Evolutionary conservation across 164 flowering plant genomes (phyloP), one percentile per base, ranked within the genome.

Genomic region (Aristolochia contorta): DNA sequence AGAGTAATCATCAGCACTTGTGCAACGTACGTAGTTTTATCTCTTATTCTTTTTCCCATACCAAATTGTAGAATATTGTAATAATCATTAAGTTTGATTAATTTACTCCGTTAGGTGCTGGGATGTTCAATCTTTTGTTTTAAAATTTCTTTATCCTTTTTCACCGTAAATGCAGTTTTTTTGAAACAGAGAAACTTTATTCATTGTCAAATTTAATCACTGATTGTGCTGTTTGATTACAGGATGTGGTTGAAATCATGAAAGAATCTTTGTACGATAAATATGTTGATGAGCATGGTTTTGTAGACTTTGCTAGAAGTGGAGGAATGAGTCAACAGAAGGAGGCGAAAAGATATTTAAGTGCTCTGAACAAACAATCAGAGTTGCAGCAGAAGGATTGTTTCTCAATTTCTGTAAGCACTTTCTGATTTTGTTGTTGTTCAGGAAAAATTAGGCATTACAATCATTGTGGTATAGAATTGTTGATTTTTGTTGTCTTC

Each of bases 171-270:
- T 37, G 43, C 12, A 37, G 7, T 37, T 10, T 37, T 37, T 37
- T 37, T 4, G 7, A 37, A 37, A 4, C 0, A 10, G 7, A 3
- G 43, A 10, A 37, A 37, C 12, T 37, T 27, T 37, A 3, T 37
- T 37, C 9, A 37, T 37, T 10, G 12, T 37, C 10, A 8, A 37
- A 37, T 6, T 37, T 18, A 49, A 5, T 49, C 53, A 6, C 7
- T 49, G 20, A 16, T 19, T 18, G 22, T 18, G 22, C 22, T 49
- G 53, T 20, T 49, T 49, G 58, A 47, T 60, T 71, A 65, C 91
- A 94, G 99, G 99, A 94, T 74, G 96, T 84, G 55, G 91, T 91
- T 60, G 99, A 94, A 65, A 91, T 91, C 27, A 94, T 94, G 99
- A 89, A 82, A 71, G 97, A 94, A 74, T 94, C 99, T 43, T 66